Evolutionary conservation across 495 filamentous ascomycete genomes (phyloP), one percentile per base, ranked within the genome.

Genomic region (Xylaria bambusicola): DNA sequence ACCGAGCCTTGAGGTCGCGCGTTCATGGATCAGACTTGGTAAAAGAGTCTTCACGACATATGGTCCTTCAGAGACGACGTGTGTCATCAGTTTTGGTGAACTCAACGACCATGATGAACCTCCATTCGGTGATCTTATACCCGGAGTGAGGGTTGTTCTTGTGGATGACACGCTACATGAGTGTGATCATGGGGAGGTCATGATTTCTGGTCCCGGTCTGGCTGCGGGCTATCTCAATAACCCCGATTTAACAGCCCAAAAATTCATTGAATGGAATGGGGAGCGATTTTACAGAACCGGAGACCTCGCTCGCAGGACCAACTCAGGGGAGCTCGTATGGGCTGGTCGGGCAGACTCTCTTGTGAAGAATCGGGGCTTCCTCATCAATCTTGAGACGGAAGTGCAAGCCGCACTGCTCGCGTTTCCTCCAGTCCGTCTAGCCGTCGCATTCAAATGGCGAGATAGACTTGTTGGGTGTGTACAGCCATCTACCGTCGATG

Each of bases 51-150:
- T n/a, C n/a, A n/a, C n/a, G n/a, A n/a, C 33, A 9, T 72, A 72
- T 42, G 70, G 70, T 10, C 70, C 70, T 1, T 62, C 68, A 0
- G 70, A 72, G 45, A 51, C 67, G 1, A 74, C 73, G 0, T n/a
- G n/a, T n/a, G 58, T 48, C 38, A 48, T 59, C 27, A 41, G 46
- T 47, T n/a, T n/a, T n/a, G n/a, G n/a, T n/a, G n/a, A n/a, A n/a
- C 10, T 61, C 50, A 15, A 62, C 57, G 31, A 61, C 49, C n/a
- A 56, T 62, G 36, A 49, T 62, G 24, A 21, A 8, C 24, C 62
- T 49, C 48, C 52, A 20, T 35, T 58, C 21, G 56, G 56, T 20
- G 18, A 27, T 0, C 56, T 46, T 31, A 58, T 49, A 41, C 29
- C 23, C 13, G 51, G 49, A 4, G 33, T 45, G 3, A 31, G 44